A percentile compares a stretch with the other conserved stretches of the same genome.
phyloP scores from a whole-genome alignment of 2,329 filamentous ascomycete genomes.

The Hymenoscyphus fructigenus region DNA sequence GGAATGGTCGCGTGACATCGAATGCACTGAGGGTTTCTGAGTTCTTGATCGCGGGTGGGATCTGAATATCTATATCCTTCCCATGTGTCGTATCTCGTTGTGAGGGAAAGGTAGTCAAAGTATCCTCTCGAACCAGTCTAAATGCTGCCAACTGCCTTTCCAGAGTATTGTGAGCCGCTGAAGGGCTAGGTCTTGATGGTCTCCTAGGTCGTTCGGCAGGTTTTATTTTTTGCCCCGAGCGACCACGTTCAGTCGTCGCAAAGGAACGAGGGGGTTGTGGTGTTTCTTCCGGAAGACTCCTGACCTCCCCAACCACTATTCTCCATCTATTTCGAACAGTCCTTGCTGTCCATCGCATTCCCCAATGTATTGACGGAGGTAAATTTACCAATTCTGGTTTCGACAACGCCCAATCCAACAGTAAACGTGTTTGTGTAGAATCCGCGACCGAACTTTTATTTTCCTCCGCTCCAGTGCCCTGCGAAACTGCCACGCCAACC shows the following conservation, averaged over 20 bases:
- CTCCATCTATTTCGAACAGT: slow-evolving; percentile 27
- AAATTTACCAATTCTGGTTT: slow-evolving; percentile 4
- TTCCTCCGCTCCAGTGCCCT: slow-evolving; percentile 13
- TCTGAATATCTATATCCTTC: background rate
- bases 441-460: slow-evolving; percentile 12
- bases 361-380: slow-evolving; percentile 17
- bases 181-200: background rate
- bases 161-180: background rate
- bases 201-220: background rate
- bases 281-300: background rate
- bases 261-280: background rate
- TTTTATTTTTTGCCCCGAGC: background rate
- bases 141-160: slow-evolving; percentile 20
- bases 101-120: slow-evolving; percentile 12
- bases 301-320: slow-evolving; percentile 23
- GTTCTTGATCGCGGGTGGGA: background rate
- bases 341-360: slow-evolving; percentile 25
- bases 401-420: slow-evolving; percentile 22
- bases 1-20: slow-evolving; percentile 28
- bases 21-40: slow-evolving; percentile 16
- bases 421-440: slow-evolving; percentile 14
- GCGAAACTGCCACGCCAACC: background rate
- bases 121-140: slow-evolving; percentile 14
- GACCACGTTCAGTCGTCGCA: background rate
- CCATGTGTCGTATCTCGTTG: background rate